Evolutionary conservation across 2,329 filamentous ascomycete genomes (phyloP).

Genomic region (Pezicula neosporulosa): DNA sequence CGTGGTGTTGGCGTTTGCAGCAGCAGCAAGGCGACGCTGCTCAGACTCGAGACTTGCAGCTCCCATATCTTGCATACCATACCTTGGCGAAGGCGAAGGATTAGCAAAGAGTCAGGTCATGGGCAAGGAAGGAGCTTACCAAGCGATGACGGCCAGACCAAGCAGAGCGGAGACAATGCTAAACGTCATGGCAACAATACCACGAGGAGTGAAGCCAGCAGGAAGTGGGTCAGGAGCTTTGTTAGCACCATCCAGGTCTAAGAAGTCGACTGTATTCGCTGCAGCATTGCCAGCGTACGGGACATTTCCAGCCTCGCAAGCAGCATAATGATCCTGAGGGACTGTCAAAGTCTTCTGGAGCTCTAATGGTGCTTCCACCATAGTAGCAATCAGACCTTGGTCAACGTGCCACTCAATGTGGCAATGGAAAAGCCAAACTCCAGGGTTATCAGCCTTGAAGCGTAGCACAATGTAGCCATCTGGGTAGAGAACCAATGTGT

Average conservation of each 20-base stretch:
- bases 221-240: slow-evolving; percentile 20
- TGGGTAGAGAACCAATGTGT: slow-evolving; percentile 63
- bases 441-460: slow-evolving; percentile 66
- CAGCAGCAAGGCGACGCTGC: slow-evolving; percentile 13
- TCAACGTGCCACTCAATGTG: slow-evolving; percentile 77
- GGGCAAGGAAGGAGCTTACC: slow-evolving; percentile 13
- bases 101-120: slow-evolving; percentile 5
- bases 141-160: slow-evolving; percentile 23
- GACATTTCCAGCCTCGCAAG: slow-evolving; percentile 49
- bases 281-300: slow-evolving; percentile 69
- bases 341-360: slow-evolving; percentile 44
- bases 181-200: slow-evolving; percentile 27
- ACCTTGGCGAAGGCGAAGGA: slow-evolving; percentile 9
- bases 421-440: slow-evolving; percentile 74
- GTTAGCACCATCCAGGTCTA: slow-evolving; percentile 56
- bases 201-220: slow-evolving; percentile 24
- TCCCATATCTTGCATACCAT: slow-evolving; percentile 28
- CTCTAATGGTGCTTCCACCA: slow-evolving; percentile 36
- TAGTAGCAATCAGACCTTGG: slow-evolving; percentile 62
- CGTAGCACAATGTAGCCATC: slow-evolving; percentile 66
- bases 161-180: slow-evolving; percentile 24
- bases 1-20: neutral
- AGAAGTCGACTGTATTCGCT: slow-evolving; percentile 59
- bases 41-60: slow-evolving; percentile 20
- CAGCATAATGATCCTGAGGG: slow-evolving; percentile 54